These are phyloP conservation scores for Solanum commersonii DNA, from an alignment of 257 asterid species.

Conservation along the genomic window DNA sequence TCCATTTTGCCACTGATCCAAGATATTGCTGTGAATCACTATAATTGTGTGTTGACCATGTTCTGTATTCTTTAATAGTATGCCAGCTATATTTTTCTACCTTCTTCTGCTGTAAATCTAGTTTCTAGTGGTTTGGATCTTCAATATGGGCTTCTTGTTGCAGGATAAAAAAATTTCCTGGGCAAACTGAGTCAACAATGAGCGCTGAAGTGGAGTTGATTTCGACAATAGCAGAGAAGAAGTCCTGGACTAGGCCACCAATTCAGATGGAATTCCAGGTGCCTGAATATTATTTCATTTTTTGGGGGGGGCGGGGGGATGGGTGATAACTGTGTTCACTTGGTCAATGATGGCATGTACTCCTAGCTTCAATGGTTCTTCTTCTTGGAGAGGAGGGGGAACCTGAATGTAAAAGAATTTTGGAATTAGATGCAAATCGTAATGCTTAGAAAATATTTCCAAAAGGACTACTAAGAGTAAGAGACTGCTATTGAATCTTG, in stretches of 20 bases:
- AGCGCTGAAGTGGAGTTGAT: slow-evolving; percentile 98
- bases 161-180: slow-evolving; percentile 98
- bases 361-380: neutral
- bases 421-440: neutral
- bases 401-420: neutral
- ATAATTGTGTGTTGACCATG: neutral
- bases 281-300: neutral
- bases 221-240: slow-evolving; percentile 91
- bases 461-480: neutral
- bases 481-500: neutral
- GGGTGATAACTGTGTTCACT: neutral
- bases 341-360: neutral
- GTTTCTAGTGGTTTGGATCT: neutral
- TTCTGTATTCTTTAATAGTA: neutral
- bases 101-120: neutral
- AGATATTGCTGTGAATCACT: neutral
- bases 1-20: neutral
- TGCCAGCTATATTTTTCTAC: neutral
- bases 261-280: slow-evolving; percentile 99
- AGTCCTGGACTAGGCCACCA: slow-evolving; percentile 98
- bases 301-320: too few species aligned
- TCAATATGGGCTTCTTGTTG: neutral
- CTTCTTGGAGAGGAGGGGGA: neutral
- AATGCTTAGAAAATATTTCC: neutral
- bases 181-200: slow-evolving; percentile 97